Evolutionary conservation across 345 rosid genomes (phyloP).

Genomic region (Capsella bursapastoris): DNA sequence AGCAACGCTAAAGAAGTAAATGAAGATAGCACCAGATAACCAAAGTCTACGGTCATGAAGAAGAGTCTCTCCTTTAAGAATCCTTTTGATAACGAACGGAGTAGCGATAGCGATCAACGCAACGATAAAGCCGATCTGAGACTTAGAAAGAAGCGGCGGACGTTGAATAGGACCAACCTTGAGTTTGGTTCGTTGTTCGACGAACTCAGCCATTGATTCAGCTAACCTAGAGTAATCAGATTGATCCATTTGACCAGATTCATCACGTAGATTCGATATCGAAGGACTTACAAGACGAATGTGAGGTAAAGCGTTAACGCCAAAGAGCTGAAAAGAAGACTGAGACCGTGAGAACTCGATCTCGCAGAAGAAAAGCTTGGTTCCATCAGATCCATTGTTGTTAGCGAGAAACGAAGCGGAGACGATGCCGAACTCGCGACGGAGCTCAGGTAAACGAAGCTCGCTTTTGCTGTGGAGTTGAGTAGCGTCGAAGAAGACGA

Average conservation of each 20-base stretch:
- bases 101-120: constrained; percentile 47
- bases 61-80: constrained; percentile 60
- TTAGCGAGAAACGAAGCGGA: constrained; percentile 74
- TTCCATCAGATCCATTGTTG: constrained; percentile 54
- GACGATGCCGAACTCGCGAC: constrained; percentile 70
- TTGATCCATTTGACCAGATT: constrained; percentile 76
- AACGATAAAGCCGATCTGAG: constrained; percentile 48
- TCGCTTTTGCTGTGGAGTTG: constrained; percentile 66
- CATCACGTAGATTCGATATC: constrained; percentile 58
- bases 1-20: constrained; percentile 84
- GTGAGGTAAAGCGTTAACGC: constrained; percentile 92
- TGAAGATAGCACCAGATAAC: constrained; percentile 67
- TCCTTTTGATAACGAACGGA: constrained; percentile 57
- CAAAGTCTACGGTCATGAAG: constrained; percentile 69
- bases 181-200: constrained; percentile 64
- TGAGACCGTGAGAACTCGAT: constrained; percentile 77
- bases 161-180: constrained; percentile 72
- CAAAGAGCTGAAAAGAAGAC: constrained; percentile 69
- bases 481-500: constrained; percentile 89
- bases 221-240: constrained; percentile 72
- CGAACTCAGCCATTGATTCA: constrained; percentile 80
- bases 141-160: constrained; percentile 64
- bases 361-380: constrained; percentile 81
- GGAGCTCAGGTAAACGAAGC: constrained; percentile 73
- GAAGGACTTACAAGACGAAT: constrained; percentile 71